A percentile compares a stretch with the other conserved stretches of the same genome.
phyloP scores from a whole-genome alignment of 2,329 filamentous ascomycete genomes.

The Emericellopsis cladophorae region DNA sequence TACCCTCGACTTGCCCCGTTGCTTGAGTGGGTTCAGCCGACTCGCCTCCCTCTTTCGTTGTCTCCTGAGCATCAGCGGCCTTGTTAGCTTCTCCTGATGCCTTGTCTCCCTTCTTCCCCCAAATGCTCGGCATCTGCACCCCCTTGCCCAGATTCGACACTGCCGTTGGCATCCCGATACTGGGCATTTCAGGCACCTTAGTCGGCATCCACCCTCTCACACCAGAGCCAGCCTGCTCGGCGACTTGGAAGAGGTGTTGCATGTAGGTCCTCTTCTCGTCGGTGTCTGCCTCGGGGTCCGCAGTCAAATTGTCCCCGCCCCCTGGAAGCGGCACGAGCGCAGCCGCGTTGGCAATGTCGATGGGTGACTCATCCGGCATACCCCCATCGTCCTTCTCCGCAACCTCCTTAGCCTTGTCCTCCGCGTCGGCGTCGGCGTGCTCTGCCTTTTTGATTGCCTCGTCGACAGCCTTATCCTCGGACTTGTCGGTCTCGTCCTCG shows the following conservation, averaged over 20 bases:
- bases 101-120: constrained; percentile 8
- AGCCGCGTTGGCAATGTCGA: constrained; percentile 40
- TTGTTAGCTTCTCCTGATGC: not conserved
- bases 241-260: constrained; percentile 33
- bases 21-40: not conserved
- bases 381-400: constrained; percentile 3
- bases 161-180: constrained; percentile 15
- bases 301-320: constrained; percentile 18
- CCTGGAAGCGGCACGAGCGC: constrained; percentile 35
- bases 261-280: constrained; percentile 28
- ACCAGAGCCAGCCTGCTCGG: constrained; percentile 32
- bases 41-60: not conserved
- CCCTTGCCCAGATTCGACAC: constrained; percentile 11
- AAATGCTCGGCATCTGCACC: constrained; percentile 16
- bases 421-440: constrained; percentile 6
- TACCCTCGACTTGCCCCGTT: no score
- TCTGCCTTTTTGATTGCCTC: constrained; percentile 9
- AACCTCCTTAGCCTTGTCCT: constrained; percentile 6
- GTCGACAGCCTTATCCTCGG: constrained; percentile 9
- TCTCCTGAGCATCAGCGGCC: not conserved
- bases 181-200: constrained; percentile 24
- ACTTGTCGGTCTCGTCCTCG: constrained; percentile 12
- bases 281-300: constrained; percentile 16
- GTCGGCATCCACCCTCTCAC: constrained; percentile 31
- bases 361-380: constrained; percentile 28